phyloP scores from a whole-genome alignment of 805 yeast genomes.

The Blastobotrys americana region DNA sequence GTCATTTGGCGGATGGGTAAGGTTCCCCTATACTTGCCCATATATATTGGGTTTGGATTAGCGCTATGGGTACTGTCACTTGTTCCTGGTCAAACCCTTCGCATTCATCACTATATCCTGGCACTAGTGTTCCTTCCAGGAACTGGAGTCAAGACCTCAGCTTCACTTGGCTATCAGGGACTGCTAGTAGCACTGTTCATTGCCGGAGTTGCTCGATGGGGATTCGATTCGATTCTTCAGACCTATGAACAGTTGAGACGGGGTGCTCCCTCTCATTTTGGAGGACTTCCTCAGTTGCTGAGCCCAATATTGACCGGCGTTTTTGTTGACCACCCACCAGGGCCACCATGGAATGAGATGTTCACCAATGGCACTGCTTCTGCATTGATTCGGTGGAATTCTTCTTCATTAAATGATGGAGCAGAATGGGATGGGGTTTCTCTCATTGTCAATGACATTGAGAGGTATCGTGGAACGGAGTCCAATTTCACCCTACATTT shows the following conservation, averaged over 20 bases:
- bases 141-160: conserved; percentile 47
- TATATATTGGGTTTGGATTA: conserved; percentile 35
- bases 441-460: conserved; percentile 70
- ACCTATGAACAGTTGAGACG: conserved; percentile 59
- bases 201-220: conserved; percentile 90
- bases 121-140: conserved; percentile 79
- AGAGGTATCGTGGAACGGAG: conserved; percentile 54
- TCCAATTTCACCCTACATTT: conserved; percentile 36
- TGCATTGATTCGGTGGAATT: conserved; percentile 18
- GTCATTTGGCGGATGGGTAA: conserved; percentile 62
- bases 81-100: conserved; percentile 58
- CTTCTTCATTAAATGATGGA: background rate
- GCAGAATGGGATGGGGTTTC: conserved; percentile 44
- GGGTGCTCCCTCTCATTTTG: conserved; percentile 49
- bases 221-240: conserved; percentile 81
- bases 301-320: conserved; percentile 12
- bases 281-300: conserved; percentile 25
- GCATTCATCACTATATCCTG: conserved; percentile 74
- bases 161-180: conserved; percentile 65
- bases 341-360: no score
- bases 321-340: no score
- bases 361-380: conserved; percentile 10
- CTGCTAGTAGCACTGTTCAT: conserved; percentile 70
- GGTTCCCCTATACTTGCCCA: conserved; percentile 48
- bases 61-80: conserved; percentile 38